Evolutionary conservation across 352 stramenopile species (phyloP).

Genomic region (Globisporangium echinulatum): DNA sequence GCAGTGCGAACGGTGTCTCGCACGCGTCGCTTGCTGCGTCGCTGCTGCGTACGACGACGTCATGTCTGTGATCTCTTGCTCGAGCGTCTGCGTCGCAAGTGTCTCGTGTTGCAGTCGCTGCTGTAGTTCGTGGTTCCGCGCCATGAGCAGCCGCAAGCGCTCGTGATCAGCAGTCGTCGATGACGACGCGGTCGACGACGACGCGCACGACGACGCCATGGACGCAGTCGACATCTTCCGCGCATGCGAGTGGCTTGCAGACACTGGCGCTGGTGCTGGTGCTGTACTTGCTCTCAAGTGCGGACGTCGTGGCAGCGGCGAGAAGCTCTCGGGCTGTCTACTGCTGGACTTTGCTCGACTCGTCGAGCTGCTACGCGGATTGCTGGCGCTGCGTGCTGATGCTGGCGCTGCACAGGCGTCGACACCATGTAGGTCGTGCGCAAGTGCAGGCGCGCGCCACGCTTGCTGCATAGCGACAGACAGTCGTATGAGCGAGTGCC

Average conservation of each 20-base stretch:
- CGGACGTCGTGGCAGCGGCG: neutral
- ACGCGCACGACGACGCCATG: slow-evolving; percentile 18
- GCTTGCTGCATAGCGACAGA: slow-evolving; percentile 4
- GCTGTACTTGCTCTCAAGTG: neutral
- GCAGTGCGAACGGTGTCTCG: neutral
- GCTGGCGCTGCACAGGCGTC: neutral
- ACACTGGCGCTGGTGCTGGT: neutral
- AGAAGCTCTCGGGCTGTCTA: neutral
- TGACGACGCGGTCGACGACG: slow-evolving; percentile 21
- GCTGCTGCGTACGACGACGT: slow-evolving; percentile 21
- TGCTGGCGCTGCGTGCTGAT: neutral
- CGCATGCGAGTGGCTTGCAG: neutral
- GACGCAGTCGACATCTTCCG: slow-evolving; percentile 32
- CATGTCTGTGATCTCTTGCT: slow-evolving; percentile 68
- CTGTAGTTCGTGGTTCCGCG: slow-evolving; percentile 69
- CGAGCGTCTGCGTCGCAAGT: slow-evolving; percentile 56
- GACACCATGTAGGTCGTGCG: slow-evolving; percentile 1
- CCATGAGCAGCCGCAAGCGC: slow-evolving; percentile 65
- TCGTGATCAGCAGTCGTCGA: slow-evolving; percentile 45
- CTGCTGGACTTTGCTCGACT: neutral
- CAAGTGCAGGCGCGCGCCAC: slow-evolving; percentile 5
- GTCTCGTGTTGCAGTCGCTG: slow-evolving; percentile 69
- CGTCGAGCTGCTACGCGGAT: neutral
- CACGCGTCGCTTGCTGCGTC: neutral
- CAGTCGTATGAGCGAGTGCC: too few species aligned